Percentiles rank a stretch among this genome's conserved stretches.
Conservation (phyloP, 2,329 filamentous ascomycete genomes). For the Scedosporium dehoogii region DNA sequence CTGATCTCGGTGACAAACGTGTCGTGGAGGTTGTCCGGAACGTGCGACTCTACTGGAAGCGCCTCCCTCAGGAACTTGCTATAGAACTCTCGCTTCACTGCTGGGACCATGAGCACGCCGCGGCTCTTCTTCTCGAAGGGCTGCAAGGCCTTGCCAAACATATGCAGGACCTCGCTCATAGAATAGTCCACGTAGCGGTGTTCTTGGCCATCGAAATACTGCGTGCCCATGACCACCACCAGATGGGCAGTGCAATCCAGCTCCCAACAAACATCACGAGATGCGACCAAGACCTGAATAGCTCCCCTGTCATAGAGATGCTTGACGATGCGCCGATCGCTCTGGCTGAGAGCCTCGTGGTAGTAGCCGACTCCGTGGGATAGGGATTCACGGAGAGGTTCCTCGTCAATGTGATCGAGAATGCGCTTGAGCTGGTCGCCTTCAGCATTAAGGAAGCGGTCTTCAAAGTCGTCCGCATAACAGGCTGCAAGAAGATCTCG, state of each 20-base stretch:
- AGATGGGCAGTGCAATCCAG: slow-evolving; percentile 79
- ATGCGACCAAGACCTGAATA: slow-evolving; percentile 69
- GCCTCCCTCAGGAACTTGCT: slow-evolving; percentile 98
- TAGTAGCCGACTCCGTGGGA: slow-evolving; percentile 95
- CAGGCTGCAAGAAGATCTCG: slow-evolving; percentile 82
- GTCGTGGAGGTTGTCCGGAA: slow-evolving; percentile 86
- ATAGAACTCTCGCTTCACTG: slow-evolving; percentile 94
- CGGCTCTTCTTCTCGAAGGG: slow-evolving; percentile 72
- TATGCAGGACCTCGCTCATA: slow-evolving; percentile 87
- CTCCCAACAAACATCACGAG: slow-evolving; percentile 92
- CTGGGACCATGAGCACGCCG: slow-evolving; percentile 92
- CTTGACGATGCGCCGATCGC: slow-evolving; percentile 88
- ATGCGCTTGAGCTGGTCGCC: slow-evolving; percentile 73
- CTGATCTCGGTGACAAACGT: slow-evolving; percentile 96
- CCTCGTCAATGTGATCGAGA: slow-evolving; percentile 74
- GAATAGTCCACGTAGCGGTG: slow-evolving; percentile 97
- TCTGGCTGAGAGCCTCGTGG: slow-evolving; percentile 81
- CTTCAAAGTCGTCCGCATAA: slow-evolving; percentile 80
- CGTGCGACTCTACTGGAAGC: slow-evolving; percentile 85
- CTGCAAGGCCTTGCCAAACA: slow-evolving; percentile 89
- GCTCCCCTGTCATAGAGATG: slow-evolving; percentile 84
- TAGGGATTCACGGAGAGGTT: slow-evolving; percentile 76
- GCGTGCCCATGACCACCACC: slow-evolving; percentile 93
- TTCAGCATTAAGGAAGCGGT: slow-evolving; percentile 83
- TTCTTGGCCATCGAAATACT: slow-evolving; percentile 93